Evolutionary conservation across 2,329 filamentous ascomycete genomes (phyloP).

Genomic region (Fusarium dlaminii): DNA sequence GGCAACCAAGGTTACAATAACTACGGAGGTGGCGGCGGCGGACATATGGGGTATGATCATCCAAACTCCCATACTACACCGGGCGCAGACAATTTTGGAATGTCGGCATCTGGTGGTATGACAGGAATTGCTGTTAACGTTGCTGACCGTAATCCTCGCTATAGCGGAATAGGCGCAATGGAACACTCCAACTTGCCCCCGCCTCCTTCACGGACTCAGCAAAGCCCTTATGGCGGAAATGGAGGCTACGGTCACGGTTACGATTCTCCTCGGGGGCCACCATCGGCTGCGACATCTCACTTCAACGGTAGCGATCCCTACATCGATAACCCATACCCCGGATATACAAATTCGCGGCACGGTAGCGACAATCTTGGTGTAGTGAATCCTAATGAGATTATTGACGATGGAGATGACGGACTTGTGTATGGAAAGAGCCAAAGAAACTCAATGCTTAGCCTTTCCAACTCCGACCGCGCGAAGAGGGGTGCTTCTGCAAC

Average conservation of each 20-base stretch:
- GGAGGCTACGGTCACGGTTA: slow-evolving; percentile 41
- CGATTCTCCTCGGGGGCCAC: slow-evolving; percentile 31
- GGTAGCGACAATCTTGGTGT: slow-evolving; percentile 63
- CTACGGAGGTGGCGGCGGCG: slow-evolving; percentile 33
- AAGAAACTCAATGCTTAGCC: slow-evolving; percentile 69
- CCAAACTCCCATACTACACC: slow-evolving; percentile 55
- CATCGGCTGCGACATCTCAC: slow-evolving; percentile 23
- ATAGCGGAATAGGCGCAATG: slow-evolving; percentile 72
- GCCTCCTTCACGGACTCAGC: slow-evolving; percentile 49
- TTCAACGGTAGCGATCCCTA: slow-evolving; percentile 54
- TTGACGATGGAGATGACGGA: slow-evolving; percentile 89
- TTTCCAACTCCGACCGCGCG: slow-evolving; percentile 56
- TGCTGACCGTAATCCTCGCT: slow-evolving; percentile 70
- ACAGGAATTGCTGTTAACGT: slow-evolving; percentile 73
- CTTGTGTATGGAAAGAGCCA: slow-evolving; percentile 63
- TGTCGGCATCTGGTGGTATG: slow-evolving; percentile 71
- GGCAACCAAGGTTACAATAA: slow-evolving; percentile 23
- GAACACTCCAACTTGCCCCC: slow-evolving; percentile 52
- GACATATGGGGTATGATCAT: slow-evolving; percentile 39
- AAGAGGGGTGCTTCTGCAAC: slow-evolving; percentile 38
- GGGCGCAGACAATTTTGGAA: slow-evolving; percentile 73
- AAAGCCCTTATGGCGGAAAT: slow-evolving; percentile 37
- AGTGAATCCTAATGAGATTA: slow-evolving; percentile 82
- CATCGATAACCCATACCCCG: slow-evolving; percentile 73
- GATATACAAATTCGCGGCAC: slow-evolving; percentile 56